phyloP scores from a whole-genome alignment of 352 stramenopile genomes.

The Pythium folliculosum region DNA sequence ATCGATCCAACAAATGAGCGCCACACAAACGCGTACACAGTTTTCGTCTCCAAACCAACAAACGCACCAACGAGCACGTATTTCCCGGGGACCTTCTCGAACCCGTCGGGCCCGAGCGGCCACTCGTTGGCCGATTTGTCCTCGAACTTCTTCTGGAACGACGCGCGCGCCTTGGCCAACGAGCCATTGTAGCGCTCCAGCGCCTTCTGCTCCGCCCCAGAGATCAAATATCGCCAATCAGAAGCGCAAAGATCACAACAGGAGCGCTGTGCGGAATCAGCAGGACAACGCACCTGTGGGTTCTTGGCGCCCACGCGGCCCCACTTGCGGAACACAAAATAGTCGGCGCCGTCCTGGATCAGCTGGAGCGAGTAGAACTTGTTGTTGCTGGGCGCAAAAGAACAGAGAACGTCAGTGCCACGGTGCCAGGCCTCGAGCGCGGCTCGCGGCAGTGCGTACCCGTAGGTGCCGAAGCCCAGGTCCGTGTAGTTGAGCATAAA shows the following conservation, averaged over 20 bases:
- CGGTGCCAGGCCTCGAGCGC: too few relatives aligned
- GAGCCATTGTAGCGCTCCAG: conserved; percentile 35
- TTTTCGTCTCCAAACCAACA: not conserved
- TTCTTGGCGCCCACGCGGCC: conserved; percentile 65
- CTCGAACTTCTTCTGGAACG: conserved; percentile 64
- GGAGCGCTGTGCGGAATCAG: not conserved
- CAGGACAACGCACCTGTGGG: conserved; percentile 40
- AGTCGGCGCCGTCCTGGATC: conserved; percentile 45
- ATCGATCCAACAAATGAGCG: not conserved
- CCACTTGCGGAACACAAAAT: conserved; percentile 70
- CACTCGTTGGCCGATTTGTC: conserved; percentile 71
- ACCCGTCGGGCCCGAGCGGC: conserved; percentile 40
- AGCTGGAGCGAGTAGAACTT: conserved; percentile 82
- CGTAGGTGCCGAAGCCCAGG: conserved; percentile 53
- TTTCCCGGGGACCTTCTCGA: conserved; percentile 51
- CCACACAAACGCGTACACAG: not conserved
- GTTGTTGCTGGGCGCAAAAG: conserved; percentile 51
- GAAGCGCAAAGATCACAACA: conserved; percentile 10
- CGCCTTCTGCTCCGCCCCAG: conserved; percentile 6
- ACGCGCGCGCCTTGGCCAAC: conserved; percentile 51
- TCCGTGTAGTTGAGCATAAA: conserved; percentile 75
- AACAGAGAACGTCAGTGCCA: not conserved
- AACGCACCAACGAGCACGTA: conserved; percentile 66
- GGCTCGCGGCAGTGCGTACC: conserved; percentile 26
- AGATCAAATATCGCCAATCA: not conserved